phyloP scores from a whole-genome alignment of 148 eudicot genomes.

The Cornus suecica region DNA sequence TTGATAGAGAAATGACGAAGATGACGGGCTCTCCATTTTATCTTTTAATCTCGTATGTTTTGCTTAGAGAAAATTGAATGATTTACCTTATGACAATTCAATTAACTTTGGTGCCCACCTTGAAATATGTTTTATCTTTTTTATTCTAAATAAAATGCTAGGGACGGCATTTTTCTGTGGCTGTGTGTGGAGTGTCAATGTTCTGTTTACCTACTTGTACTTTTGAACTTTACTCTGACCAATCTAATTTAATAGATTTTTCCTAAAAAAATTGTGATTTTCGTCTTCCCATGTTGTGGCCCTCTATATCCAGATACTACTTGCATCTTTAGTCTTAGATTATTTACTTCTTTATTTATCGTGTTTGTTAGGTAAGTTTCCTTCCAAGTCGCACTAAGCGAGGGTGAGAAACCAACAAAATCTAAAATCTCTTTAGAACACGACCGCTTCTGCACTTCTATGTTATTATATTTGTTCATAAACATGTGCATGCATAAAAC shows the following conservation, averaged over 20 bases:
- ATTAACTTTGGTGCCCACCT: not conserved
- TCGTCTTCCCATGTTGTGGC: not conserved
- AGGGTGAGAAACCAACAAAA: no score
- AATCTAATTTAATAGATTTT: not conserved
- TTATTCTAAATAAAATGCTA: not conserved
- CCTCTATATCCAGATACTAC: not conserved
- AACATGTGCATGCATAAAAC: no score
- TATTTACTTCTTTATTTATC: no score
- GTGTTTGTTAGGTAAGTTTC: no score
- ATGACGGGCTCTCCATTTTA: not conserved
- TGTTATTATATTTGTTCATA: no score
- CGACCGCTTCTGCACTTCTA: no score
- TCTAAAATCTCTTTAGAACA: no score
- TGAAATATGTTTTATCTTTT: not conserved
- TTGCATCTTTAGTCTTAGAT: no score
- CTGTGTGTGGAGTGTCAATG: no score
- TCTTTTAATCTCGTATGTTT: not conserved
- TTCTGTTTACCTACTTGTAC: no score
- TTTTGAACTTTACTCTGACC: not conserved
- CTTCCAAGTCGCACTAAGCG: no score
- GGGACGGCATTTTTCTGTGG: no score
- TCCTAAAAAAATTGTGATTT: not conserved
- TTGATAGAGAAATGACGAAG: not conserved
- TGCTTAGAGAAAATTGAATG: not conserved
- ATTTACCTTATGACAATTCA: not conserved